phyloP scores from a whole-genome alignment of 108 stramenopile species.

The Conticribra guillardii region DNA sequence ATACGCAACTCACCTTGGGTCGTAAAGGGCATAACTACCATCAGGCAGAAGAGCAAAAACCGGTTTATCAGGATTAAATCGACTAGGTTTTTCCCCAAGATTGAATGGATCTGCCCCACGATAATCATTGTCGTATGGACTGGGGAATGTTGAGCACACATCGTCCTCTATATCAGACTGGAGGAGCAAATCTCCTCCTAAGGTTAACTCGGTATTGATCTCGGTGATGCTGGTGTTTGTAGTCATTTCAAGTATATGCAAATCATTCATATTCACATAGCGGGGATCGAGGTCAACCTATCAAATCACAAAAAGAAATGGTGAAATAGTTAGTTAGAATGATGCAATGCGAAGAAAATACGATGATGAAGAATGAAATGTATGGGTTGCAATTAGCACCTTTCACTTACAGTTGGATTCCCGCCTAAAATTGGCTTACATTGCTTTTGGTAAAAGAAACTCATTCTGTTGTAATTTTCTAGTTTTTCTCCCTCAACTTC shows the following conservation, averaged over 20 bases:
- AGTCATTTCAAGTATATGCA: conserved; percentile 38
- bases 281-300: conserved; percentile 40
- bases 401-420: conserved; percentile 39
- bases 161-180: conserved; percentile 35
- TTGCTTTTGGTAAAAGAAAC: conserved; percentile 17
- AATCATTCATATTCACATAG: conserved; percentile 32
- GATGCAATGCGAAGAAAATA: too few species aligned
- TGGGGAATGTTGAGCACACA: conserved; percentile 36
- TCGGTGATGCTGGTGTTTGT: conserved; percentile 14
- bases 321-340: too few species aligned
- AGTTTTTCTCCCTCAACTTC: conserved; percentile 36
- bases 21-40: conserved; percentile 37
- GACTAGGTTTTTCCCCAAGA: conserved; percentile 30
- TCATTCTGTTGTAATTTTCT: conserved; percentile 30
- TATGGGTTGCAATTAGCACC: neutral
- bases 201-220: conserved; percentile 41
- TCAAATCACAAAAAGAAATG: neutral
- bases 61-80: conserved; percentile 39
- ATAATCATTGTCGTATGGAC: conserved; percentile 51
- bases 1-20: conserved; percentile 9
- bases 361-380: too few species aligned
- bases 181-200: conserved; percentile 41
- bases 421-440: conserved; percentile 24
- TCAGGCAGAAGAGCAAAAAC: conserved; percentile 43
- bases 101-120: conserved; percentile 39